Base-by-base conservation (phyloP, 805 yeast species). In the Cyberlindnera mrakii region DNA sequence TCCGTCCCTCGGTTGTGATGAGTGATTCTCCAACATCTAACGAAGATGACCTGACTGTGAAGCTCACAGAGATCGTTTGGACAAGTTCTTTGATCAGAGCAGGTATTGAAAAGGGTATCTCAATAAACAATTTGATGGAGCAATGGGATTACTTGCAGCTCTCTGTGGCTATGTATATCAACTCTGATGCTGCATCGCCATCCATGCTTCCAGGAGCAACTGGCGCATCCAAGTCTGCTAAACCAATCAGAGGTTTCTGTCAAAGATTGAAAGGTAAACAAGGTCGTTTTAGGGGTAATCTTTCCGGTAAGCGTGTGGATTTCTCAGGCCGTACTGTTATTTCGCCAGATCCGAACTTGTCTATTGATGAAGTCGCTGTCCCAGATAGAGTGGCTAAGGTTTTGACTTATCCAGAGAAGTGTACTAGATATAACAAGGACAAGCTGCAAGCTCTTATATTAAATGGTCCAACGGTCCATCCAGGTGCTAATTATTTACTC, bases 141-240 rank as follows among this genome's bases (percentile, higher is more conserved):
- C 99, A 93, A 59, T 93, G 99, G 99, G 99, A 93, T 59, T 93
- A 87, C 60, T 67, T 93, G 51, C 99, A 93, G 65, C 72, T 93
- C 41, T 85, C 96, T 1, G 90, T 93, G 38, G 99, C 99, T 17
- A 86, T 93, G 88, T 93, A 93, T 62, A 93, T 93, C 56, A 93
- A 93, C 63, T 87, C 96, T 1, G 99, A 93, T 65, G 84, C 96
- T 27, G 93, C 90, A 14, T 80, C 82, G 43, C 89, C 90, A 13
- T 80, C 89, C 5, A 72, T 81, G 62, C 62, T 81, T 49, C 96
- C 96, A 3, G 84, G 85, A 23, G 77, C 78, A 4, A 68, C 71
- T 49, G 75, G 74, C 36, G 70, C 74, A 23, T 53, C 70, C 16
- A 68, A 77, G 48, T 74, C 82, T 30, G 76, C 79, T 1, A 85